These are phyloP conservation scores for Solanum raphanifolium DNA, from an alignment of 257 asterid genomes.

Conservation along the genomic window DNA sequence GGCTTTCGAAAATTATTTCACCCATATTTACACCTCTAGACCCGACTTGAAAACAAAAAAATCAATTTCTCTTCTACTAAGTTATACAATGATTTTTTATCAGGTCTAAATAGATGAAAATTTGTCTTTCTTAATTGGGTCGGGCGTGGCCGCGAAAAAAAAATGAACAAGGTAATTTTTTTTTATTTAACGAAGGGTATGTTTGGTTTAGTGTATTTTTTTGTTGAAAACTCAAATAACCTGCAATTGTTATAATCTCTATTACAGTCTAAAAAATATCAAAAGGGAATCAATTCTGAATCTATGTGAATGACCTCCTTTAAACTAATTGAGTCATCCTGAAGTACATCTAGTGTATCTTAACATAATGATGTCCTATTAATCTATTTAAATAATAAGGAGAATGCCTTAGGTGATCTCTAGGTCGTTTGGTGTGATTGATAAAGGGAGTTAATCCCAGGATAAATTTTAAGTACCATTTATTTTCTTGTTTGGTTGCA, in stretches of 20 bases:
- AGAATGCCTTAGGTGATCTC: neutral
- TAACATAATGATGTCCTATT: neutral
- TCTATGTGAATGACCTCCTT: no score
- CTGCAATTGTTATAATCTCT: neutral
- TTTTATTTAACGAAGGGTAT: no score
- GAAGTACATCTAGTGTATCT: neutral
- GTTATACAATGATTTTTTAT: no score
- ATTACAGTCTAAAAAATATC: no score
- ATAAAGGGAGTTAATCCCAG: no score
- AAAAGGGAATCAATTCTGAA: neutral
- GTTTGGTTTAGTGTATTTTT: no score
- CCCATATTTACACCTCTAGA: neutral
- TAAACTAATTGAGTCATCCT: neutral
- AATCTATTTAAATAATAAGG: neutral
- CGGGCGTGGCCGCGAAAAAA: rapidly evolving
- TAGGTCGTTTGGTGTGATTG: no score
- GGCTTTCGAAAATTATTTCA: no score
- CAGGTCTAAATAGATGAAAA: no score
- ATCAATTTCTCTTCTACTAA: neutral
- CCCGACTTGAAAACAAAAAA: neutral
- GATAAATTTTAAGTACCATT: no score
- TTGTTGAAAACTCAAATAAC: no score
- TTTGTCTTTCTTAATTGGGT: neutral
- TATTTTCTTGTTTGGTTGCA: no score
- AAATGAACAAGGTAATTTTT: rapidly evolving